Evolutionary conservation across 345 rosid species (phyloP), one percentile per base, ranked within the genome.

Genomic region (Populus davidiana): DNA sequence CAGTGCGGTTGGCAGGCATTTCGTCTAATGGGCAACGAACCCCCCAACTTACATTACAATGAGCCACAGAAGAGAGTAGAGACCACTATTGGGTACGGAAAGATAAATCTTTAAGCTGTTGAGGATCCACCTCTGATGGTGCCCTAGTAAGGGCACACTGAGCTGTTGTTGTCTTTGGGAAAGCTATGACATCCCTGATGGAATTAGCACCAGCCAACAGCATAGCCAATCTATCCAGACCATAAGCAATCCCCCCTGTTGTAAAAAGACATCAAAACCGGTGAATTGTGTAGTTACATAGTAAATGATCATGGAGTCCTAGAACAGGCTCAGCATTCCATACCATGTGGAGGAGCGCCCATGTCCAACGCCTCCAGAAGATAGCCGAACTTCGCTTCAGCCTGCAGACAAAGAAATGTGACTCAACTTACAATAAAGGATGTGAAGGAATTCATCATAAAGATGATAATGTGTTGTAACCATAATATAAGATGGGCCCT

Each of bases 341-440:
- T 87, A 93, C 99, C 99, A 79, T 93, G 98, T 47, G 99, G 99
- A 70, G 99, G 99, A 78, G 99, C 99, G 78, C 99, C 99, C 90
- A 93, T 93, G 81, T 96, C 98, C 67, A 96, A 87, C 79, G 98
- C 98, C 89, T 96, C 99, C 71, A 93, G 84, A 75, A 96, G 96
- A 85, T 93, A 96, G 41, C 98, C 99, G 78, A 96, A 96, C 89
- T 96, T 92, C 16, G 83, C 88, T 88, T 96, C 98, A 59, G 98
- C 98, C 99, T 93, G 86, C 65, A 74, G 65, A 79, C 23, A 71
- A 75, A 50, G 33, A 59, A 65, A 56, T 52, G 62, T 36, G 33
- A 18, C 59, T 36, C 43, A 17, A 41, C 3, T 13, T 33, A 21
- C 44, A 21, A 39, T 39, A 29, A 36, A 73, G 23, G 14, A 65